Evolutionary conservation across 176 grass and related monocot species (phyloP).

Genomic region (Urochloa ruziziensis): DNA sequence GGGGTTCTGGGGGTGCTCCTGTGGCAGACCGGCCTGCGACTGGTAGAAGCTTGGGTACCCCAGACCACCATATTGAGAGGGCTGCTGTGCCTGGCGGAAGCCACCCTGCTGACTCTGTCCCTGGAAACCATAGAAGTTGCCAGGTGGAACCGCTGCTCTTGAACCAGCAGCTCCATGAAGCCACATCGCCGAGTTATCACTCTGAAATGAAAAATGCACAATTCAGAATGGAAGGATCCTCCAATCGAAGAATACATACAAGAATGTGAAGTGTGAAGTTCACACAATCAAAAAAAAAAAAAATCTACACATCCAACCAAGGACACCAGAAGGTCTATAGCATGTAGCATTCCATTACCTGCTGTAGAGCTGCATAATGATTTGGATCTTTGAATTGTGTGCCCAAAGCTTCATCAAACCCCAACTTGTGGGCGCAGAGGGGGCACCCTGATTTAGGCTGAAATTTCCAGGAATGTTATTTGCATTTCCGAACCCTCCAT

Average conservation of each 20-base stretch:
- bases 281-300: neutral
- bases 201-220: conserved; percentile 5
- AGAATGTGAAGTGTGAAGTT: neutral
- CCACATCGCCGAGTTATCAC: conserved; percentile 78
- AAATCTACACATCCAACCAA: neutral
- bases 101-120: conserved; percentile 61
- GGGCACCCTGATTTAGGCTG: conserved; percentile 47
- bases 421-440: conserved; percentile 53
- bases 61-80: conserved; percentile 64
- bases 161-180: conserved; percentile 73
- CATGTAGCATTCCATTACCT: conserved; percentile 42
- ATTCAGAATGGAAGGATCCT: conserved; percentile 13
- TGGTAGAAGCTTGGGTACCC: conserved; percentile 78
- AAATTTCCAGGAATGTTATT: conserved; percentile 76
- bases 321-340: neutral
- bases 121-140: conserved; percentile 75
- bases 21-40: conserved; percentile 53
- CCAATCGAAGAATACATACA: neutral
- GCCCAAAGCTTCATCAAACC: conserved; percentile 80
- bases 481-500: conserved; percentile 74
- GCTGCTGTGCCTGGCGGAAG: conserved; percentile 70
- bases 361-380: conserved; percentile 77
- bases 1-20: conserved; percentile 63
- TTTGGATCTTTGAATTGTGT: conserved; percentile 80
- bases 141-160: conserved; percentile 63